phyloP scores from a whole-genome alignment of 768 basidiomycete species.

The Lactarius tabidus region DNA sequence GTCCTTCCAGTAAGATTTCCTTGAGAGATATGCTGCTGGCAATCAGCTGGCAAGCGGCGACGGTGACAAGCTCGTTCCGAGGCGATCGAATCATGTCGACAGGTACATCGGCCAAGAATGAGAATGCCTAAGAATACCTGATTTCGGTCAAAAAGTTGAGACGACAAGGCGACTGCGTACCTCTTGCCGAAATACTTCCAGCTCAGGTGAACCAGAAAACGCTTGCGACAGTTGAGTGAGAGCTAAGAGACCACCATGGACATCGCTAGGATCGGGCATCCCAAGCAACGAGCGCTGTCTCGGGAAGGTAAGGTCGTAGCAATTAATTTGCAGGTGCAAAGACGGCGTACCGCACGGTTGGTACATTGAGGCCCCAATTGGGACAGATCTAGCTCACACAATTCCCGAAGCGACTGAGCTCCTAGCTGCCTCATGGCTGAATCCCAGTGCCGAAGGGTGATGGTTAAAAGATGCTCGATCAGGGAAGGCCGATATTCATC shows the following conservation, averaged over 20 bases:
- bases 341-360: conserved; percentile 51
- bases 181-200: conserved; percentile 34
- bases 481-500: conserved; percentile 66
- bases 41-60: conserved; percentile 70
- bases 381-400: conserved; percentile 59
- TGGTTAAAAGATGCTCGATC: conserved; percentile 66
- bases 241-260: conserved; percentile 79
- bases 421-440: conserved; percentile 70
- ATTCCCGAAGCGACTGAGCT: conserved; percentile 64
- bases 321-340: conserved; percentile 22
- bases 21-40: conserved; percentile 55
- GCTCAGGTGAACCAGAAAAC: conserved; percentile 35
- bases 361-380: conserved; percentile 48
- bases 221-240: conserved; percentile 71
- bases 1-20: conserved; percentile 43
- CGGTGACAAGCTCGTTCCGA: conserved; percentile 66
- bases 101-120: conserved; percentile 52
- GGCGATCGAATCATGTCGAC: conserved; percentile 56
- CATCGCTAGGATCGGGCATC: conserved; percentile 61
- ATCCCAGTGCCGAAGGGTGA: conserved; percentile 89
- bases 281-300: conserved; percentile 52
- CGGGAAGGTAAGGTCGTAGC: conserved; percentile 3
- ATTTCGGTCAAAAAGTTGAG: not conserved
- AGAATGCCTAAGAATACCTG: conserved; percentile 53
- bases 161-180: conserved; percentile 35